These are phyloP conservation scores for Cylindrotheca closterium DNA, from an alignment of 108 stramenopile species.

Conservation along the genomic window DNA sequence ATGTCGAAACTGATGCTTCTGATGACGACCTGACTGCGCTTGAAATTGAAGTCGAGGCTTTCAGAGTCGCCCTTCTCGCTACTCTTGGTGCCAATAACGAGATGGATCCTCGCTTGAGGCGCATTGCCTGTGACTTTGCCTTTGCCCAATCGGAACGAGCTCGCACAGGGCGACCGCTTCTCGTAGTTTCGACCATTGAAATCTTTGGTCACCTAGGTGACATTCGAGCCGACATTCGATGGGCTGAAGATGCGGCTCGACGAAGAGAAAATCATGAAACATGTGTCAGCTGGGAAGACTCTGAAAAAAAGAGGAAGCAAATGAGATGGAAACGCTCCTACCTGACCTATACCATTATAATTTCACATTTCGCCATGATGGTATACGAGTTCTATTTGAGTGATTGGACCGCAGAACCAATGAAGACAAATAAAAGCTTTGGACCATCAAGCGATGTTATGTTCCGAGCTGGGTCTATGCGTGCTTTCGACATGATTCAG, in stretches of 20 bases:
- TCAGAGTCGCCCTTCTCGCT: too few species aligned
- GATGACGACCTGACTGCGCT: background rate
- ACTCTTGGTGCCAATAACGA: background rate
- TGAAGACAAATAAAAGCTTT: slow-evolving; percentile 80
- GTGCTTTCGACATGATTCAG: slow-evolving; percentile 69
- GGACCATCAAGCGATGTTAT: slow-evolving; percentile 82
- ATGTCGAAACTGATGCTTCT: background rate
- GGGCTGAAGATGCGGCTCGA: slow-evolving; percentile 88
- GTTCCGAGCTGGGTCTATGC: slow-evolving; percentile 76
- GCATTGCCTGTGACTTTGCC: slow-evolving; percentile 66
- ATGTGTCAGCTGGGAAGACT: slow-evolving; percentile 77
- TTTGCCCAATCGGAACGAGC: slow-evolving; percentile 71
- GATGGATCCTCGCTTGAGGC: slow-evolving; percentile 26
- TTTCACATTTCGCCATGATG: slow-evolving; percentile 47
- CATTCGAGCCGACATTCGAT: slow-evolving; percentile 77
- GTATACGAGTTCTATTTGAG: slow-evolving; percentile 51
- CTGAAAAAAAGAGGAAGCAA: slow-evolving; percentile 45
- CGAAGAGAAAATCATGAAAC: slow-evolving; percentile 63
- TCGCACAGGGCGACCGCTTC: slow-evolving; percentile 42
- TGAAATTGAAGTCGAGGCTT: too few species aligned
- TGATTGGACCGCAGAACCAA: slow-evolving; percentile 52
- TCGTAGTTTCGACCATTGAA: slow-evolving; percentile 65
- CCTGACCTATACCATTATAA: slow-evolving; percentile 16
- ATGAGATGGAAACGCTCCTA: slow-evolving; percentile 20
- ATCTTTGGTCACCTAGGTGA: slow-evolving; percentile 53